Conservation (phyloP, 176 grass and related monocot genomes). For the Chrysopogon serrulatus region DNA sequence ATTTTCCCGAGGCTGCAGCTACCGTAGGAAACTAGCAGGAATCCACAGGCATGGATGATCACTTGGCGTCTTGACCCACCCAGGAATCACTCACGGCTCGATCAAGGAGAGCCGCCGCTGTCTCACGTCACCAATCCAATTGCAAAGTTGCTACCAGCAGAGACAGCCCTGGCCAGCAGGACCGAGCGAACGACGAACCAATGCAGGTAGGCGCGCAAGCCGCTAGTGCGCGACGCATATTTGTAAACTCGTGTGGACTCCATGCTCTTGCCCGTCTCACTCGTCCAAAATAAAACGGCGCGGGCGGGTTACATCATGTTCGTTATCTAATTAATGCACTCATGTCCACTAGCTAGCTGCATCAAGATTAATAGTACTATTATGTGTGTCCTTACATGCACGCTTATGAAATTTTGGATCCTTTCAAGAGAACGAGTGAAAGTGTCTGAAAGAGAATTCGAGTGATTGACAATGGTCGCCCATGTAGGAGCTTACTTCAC, state of each 20-base stretch:
- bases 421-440: background rate
- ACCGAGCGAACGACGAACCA: background rate
- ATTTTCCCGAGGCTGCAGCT: conserved; percentile 10
- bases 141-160: background rate
- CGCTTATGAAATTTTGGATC: background rate
- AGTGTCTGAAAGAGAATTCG: no score
- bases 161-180: background rate
- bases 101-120: background rate
- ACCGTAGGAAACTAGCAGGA: background rate
- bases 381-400: background rate
- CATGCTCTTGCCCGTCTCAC: background rate
- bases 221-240: no score
- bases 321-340: conserved; percentile 42
- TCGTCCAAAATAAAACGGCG: conserved; percentile 18
- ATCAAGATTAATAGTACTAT: conserved; percentile 20
- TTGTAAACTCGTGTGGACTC: background rate
- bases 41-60: background rate
- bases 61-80: background rate
- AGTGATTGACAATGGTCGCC: background rate
- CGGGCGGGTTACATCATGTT: conserved; percentile 20
- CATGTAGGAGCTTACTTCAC: conserved; percentile 47
- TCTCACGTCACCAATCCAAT: conserved; percentile 1
- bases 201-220: background rate
- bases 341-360: conserved; percentile 13
- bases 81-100: conserved; percentile 22